phyloP scores from a whole-genome alignment of 768 basidiomycete genomes.

The Pleurotus platypus region DNA sequence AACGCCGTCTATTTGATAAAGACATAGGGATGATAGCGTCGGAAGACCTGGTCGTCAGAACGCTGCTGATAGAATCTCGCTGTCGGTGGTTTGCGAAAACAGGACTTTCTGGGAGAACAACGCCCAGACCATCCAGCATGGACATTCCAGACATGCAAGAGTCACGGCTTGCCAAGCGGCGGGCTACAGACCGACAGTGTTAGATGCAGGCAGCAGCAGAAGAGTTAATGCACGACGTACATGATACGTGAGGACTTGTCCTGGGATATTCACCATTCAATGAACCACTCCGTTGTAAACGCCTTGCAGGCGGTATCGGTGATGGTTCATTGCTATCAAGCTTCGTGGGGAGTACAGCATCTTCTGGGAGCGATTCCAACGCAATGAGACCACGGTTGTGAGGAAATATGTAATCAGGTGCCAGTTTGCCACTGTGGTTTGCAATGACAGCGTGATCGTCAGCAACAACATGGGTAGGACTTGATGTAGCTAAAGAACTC shows the following conservation, averaged over 20 bases:
- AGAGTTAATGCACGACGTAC: not conserved
- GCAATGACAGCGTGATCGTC: slow-evolving; percentile 39
- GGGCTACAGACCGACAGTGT: slow-evolving; percentile 17
- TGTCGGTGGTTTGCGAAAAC: slow-evolving; percentile 24
- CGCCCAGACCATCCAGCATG: not conserved
- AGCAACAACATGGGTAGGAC: slow-evolving; percentile 26
- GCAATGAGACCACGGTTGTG: not conserved
- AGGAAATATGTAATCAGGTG: slow-evolving; percentile 1
- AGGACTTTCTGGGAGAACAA: slow-evolving; percentile 5
- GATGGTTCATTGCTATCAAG: not conserved
- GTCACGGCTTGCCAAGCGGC: not conserved
- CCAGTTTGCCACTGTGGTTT: slow-evolving; percentile 27
- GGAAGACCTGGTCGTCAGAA: slow-evolving; percentile 54
- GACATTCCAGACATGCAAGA: slow-evolving; percentile 19
- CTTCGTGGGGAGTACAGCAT: slow-evolving; percentile 3
- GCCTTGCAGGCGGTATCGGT: not conserved
- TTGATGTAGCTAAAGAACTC: slow-evolving; percentile 18
- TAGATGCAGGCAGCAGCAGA: not conserved
- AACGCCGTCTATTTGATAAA: slow-evolving; percentile 6
- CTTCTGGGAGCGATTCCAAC: slow-evolving; percentile 16
- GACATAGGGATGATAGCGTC: slow-evolving; percentile 52
- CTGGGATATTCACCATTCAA: not conserved
- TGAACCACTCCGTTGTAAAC: not conserved
- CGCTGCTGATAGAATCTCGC: slow-evolving; percentile 50
- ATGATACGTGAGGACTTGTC: not conserved